Base-by-base conservation (phyloP, 2,329 filamentous ascomycete genomes). In the Nothopassalora personata region DNA sequence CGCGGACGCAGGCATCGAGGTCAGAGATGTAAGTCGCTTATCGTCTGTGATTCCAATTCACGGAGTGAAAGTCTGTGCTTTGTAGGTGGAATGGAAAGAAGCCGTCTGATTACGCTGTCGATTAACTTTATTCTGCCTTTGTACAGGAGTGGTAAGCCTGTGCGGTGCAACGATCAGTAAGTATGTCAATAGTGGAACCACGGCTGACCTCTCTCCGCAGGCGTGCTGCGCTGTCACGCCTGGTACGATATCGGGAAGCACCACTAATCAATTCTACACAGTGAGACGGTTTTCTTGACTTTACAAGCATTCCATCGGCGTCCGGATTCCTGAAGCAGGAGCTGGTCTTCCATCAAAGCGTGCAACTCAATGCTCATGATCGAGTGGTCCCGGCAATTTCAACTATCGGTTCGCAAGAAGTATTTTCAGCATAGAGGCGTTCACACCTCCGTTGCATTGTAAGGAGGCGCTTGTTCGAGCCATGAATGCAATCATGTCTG, bases 231-330 rank as follows among this genome's bases (percentile, higher is more conserved):
- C 74, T 90, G 28, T 75, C 80, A 36, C 83, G 82, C 57, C 85
- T 91, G 84, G 74, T 91, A 60, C 75, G 83, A 57, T 86, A 90
- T 69, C 91, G 88, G 88, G 75, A 82, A 9, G 74, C 74, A 1
- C 76, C 84, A 5, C 87, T 34, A 9, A 54, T 30, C 34, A 36
- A 39, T 3, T n/a, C 87, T 13, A 56, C 53, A 13, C 43, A 60
- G 52, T 64, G 58, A 60, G 30, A 36, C 30, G 13, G 19, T 39
- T 52, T n/a, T 52, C 31, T 9, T 11, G 31, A 34, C 1, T 34
- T 11, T 30, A 28, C n/a, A 27, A 10, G 48, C n/a, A 28, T 27
- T 5, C 28, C 23, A 30, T 39, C 36, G 36, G 15, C 5, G 7
- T 39, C 1, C 15, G 15, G 36, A 5, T 39, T 2, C 7, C 13